Evolutionary conservation across 176 grass and related monocot species (phyloP).

Genomic region (Hyparrhenia diplandra): DNA sequence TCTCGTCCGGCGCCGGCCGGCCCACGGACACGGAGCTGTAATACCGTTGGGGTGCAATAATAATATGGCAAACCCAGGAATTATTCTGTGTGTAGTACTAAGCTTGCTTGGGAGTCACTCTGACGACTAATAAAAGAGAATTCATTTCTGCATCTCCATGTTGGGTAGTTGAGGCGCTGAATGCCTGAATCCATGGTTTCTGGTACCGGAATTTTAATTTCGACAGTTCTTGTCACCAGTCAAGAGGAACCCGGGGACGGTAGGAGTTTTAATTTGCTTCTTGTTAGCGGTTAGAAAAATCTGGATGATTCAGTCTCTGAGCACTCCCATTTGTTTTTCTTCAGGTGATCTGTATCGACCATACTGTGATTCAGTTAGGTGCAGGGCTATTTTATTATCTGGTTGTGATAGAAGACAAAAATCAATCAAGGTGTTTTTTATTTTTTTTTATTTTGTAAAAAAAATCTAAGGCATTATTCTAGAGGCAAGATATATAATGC

Average conservation of each 20-base stretch:
- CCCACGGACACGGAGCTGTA: background rate
- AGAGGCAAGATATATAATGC: background rate
- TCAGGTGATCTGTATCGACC: background rate
- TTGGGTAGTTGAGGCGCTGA: conserved; percentile 12
- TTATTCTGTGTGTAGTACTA: background rate
- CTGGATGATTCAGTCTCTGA: background rate
- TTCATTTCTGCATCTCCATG: conserved; percentile 10
- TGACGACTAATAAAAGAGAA: background rate
- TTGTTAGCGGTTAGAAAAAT: background rate
- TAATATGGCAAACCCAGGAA: background rate
- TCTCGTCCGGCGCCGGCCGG: background rate
- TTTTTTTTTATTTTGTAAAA: background rate
- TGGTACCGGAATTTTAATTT: background rate
- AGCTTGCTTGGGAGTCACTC: conserved; percentile 6
- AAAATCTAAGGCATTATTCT: background rate
- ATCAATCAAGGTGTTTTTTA: background rate
- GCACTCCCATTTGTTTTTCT: background rate
- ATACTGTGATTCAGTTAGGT: background rate
- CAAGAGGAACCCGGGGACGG: background rate
- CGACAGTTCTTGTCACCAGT: background rate
- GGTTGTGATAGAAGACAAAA: background rate
- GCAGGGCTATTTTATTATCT: background rate
- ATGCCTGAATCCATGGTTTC: background rate
- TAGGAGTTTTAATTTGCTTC: background rate
- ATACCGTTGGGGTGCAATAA: background rate